Conservation (phyloP, 2,329 filamentous ascomycete species). For the Fusarium oxysporum region DNA sequence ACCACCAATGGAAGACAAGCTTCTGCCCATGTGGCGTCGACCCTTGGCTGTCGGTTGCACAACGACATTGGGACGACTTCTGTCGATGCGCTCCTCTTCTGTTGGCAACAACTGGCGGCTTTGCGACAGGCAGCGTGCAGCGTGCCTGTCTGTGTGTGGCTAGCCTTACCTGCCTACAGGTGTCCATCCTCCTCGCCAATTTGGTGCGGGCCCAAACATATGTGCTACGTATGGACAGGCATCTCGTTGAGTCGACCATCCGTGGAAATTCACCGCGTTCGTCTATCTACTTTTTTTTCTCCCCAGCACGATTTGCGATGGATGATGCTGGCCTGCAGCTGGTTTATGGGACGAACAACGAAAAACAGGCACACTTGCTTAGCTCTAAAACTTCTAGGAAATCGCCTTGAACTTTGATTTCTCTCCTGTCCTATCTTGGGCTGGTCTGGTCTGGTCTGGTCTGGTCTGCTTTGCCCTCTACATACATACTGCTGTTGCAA, state of each 20-base stretch:
- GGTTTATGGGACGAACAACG: constrained; percentile 19
- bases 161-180: constrained; percentile 11
- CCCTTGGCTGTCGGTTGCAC: constrained; percentile 41
- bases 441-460: constrained; percentile 10
- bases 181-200: constrained; percentile 15
- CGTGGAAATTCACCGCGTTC: constrained; percentile 29
- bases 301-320: constrained; percentile 16
- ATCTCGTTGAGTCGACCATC: constrained; percentile 20
- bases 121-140: constrained; percentile 32
- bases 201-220: constrained; percentile 15
- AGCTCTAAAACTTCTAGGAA: constrained; percentile 14
- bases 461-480: constrained; percentile 9
- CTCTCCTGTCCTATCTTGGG: constrained; percentile 1
- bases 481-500: constrained; percentile 7
- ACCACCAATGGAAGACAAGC: constrained; percentile 46
- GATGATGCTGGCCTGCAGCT: constrained; percentile 35
- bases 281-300: constrained; percentile 3
- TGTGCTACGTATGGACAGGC: constrained; percentile 6
- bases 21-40: constrained; percentile 45
- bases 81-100: constrained; percentile 15
- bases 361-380: constrained; percentile 30
- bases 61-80: constrained; percentile 18
- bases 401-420: constrained; percentile 9
- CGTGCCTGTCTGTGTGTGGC: constrained; percentile 35
- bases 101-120: constrained; percentile 24